Evolutionary conservation across 1,284 basidiomycete species (phyloP).

Genomic region (Naganishia sp.): DNA sequence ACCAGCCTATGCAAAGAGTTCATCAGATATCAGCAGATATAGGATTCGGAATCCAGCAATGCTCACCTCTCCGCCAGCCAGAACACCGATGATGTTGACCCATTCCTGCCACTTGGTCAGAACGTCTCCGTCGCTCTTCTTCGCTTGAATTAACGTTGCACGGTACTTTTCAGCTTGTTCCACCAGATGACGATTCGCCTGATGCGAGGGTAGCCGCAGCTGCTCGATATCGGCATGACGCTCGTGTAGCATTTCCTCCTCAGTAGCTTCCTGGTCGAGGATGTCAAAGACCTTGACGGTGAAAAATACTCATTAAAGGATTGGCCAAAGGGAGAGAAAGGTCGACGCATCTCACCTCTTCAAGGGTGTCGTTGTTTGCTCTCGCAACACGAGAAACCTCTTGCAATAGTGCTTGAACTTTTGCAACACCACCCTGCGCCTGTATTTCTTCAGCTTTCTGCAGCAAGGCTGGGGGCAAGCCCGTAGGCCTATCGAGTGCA

Average conservation of each 20-base stretch:
- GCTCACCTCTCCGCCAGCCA: conserved; percentile 71
- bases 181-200: conserved; percentile 74
- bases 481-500: conserved; percentile 80
- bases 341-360: conserved; percentile 63
- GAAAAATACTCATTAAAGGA: too few relatives aligned
- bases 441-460: conserved; percentile 84
- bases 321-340: background rate
- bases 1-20: conserved; percentile 25
- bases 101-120: conserved; percentile 82
- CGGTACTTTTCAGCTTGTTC: conserved; percentile 71
- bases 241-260: conserved; percentile 67
- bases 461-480: conserved; percentile 82
- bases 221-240: conserved; percentile 54
- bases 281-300: conserved; percentile 73
- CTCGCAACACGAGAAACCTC: conserved; percentile 70
- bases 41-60: background rate
- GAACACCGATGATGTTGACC: conserved; percentile 69
- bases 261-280: conserved; percentile 82
- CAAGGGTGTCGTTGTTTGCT: conserved; percentile 66
- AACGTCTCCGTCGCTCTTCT: conserved; percentile 72
- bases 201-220: conserved; percentile 67
- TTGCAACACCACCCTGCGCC: conserved; percentile 70
- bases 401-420: conserved; percentile 70
- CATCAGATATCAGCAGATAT: background rate
- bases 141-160: conserved; percentile 70